Base-by-base conservation (phyloP, 495 filamentous ascomycete genomes). In the Poronia punctata region DNA sequence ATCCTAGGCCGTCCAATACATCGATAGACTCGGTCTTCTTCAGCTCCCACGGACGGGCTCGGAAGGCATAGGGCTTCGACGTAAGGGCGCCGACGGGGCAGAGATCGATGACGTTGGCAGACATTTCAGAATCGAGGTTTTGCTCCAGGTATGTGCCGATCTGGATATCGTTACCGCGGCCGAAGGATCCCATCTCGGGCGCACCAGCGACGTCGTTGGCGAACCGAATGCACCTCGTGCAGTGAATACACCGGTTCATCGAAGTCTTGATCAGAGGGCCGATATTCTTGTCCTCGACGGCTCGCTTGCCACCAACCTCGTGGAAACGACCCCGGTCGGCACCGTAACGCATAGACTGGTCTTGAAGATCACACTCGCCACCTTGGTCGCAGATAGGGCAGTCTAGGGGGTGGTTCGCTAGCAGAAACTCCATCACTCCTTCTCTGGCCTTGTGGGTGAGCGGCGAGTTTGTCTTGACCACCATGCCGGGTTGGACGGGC, bases 231-330 rank as follows among this genome's bases (percentile, higher is more conserved):
- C 92, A 98, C 56, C 92, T 79, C 50, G 92, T 97, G 70, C 92
- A 98, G 68, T 98, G 92, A 59, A 98, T 98, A 69, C 92, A 98
- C 57, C 92, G 74, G 70, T 97, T 98, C 92, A 98, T 98, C n/a
- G 93, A 97, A 11, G 92, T 98, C 74, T 98, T 98, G 61, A 98
- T 82, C 42, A 98, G 64, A n/a, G 92, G 92, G 5, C 92, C 92
- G 50, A 98, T 95, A 59, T 97, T 97, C 75, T 98, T 98, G 62
- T 98, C 92, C 70, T 98, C 92, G 21, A 95, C 88, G 4, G 86
- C 92, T 63, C 92, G 84, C 76, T 98, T 98, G 52, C 92, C 92
- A 29, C 76, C 79, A 48, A 86, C 68, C 68, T 98, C 92, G 63
- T 98, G 92, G 67, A 98, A 98, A 49, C 92, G 83, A 35, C 92